A percentile compares a stretch with the other conserved stretches of the same genome.
Conservation (phyloP, 108 stramenopile species). For the Skeletonema tropicum region DNA sequence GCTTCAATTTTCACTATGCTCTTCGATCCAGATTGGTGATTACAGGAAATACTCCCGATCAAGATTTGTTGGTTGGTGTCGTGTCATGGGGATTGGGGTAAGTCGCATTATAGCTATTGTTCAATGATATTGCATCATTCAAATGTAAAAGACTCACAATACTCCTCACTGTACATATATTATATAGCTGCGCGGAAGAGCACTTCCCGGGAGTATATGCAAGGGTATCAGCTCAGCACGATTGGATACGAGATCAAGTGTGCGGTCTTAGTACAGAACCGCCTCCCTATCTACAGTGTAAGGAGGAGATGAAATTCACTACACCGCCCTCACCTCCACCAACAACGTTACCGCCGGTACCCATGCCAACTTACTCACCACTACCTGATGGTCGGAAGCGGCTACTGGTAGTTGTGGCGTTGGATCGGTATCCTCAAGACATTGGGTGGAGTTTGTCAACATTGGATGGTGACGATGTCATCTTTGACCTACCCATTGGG, state of each 20-base stretch:
- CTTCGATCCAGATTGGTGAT: constrained; percentile 14
- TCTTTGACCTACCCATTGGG: constrained; percentile 21
- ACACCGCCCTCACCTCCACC: neutral
- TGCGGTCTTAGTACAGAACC: constrained; percentile 52
- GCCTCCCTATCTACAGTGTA: constrained; percentile 54
- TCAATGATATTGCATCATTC: neutral
- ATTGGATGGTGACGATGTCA: constrained; percentile 32
- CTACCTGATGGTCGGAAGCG: constrained; percentile 41
- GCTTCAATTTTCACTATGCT: neutral
- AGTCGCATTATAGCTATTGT: neutral
- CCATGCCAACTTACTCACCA: constrained; percentile 29
- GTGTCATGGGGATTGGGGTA: constrained; percentile 45
- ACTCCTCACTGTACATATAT: neutral
- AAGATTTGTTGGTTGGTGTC: constrained; percentile 48
- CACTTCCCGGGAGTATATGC: constrained; percentile 62
- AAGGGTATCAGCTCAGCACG: constrained; percentile 44
- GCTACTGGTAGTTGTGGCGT: constrained; percentile 20
- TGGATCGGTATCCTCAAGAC: constrained; percentile 31
- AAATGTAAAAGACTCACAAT: neutral
- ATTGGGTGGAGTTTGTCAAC: constrained; percentile 37
- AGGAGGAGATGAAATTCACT: neutral
- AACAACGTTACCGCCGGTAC: neutral
- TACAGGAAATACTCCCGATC: constrained; percentile 18
- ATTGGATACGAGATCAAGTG: constrained; percentile 59
- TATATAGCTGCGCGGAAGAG: constrained; percentile 31